These are phyloP conservation scores for Erythrophleum ivorense DNA, from an alignment of 331 rosid species.

Conservation along the genomic window DNA sequence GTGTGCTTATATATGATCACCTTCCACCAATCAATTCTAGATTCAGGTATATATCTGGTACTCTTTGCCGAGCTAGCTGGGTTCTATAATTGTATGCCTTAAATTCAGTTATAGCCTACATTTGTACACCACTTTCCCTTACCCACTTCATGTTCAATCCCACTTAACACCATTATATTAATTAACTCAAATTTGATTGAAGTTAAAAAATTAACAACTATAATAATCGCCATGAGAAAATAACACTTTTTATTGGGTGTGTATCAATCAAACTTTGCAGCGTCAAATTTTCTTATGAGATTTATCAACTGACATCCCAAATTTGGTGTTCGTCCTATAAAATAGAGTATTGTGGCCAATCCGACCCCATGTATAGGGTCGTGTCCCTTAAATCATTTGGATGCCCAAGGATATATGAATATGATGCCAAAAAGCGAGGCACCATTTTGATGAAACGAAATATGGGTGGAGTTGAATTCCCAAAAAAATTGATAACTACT, in stretches of 20 bases:
- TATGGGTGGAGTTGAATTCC: not conserved
- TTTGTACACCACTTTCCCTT: too few relatives aligned
- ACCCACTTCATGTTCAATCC: too few relatives aligned
- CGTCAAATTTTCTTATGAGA: not conserved
- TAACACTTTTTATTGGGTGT: too few relatives aligned
- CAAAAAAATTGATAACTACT: slow-evolving; percentile 20
- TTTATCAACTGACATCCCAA: not conserved
- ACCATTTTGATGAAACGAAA: not conserved
- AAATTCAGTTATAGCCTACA: too few relatives aligned
- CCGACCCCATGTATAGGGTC: not conserved
- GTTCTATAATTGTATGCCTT: too few relatives aligned
- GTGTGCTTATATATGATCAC: slow-evolving; percentile 21
- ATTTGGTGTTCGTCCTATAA: not conserved
- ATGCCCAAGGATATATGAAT: not conserved
- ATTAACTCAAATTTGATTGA: too few relatives aligned
- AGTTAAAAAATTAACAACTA: too few relatives aligned
- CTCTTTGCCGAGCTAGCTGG: too few relatives aligned
- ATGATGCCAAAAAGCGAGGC: slow-evolving; percentile 42
- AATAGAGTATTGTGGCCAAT: not conserved
- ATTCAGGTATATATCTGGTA: slow-evolving; percentile 25
- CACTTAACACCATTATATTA: too few relatives aligned
- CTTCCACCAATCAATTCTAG: slow-evolving; percentile 40
- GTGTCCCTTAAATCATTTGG: too few relatives aligned
- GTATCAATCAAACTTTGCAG: too few relatives aligned
- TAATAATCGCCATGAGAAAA: too few relatives aligned